Base-by-base conservation (phyloP, 2,329 filamentous ascomycete species). In the Coleophoma eucalyptorum region DNA sequence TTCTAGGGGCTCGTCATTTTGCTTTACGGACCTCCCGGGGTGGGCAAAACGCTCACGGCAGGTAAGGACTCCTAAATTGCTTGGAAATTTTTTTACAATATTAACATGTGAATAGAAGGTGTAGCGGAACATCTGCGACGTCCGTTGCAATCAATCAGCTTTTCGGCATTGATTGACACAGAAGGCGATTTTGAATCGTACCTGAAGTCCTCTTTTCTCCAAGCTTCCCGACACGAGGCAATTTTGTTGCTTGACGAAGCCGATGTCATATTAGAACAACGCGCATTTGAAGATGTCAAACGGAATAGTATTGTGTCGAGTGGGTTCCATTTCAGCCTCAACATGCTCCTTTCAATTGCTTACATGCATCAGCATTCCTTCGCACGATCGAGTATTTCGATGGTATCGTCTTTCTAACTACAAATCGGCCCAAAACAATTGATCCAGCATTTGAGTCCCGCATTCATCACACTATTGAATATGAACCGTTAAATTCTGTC, bases 341-440 rank as follows among this genome's bases (percentile, higher is more conserved):
- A 20, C 12, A 37, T 33, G 21, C 19, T 45, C 31, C 20, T n/a
- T 8, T n/a, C 26, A 33, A 32, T 21, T 10, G 7, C 12, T 32
- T 13, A 26, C 26, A 26, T 7, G 26, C 26, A 5, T 8, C 35
- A 57, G 58, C 62, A 1, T 68, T 69, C 44, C 51, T 68, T 2
- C 55, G 63, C 1, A 58, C 59, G 1, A 55, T 68, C 7, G 66
- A 68, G 38, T 68, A 63, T 48, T 69, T 63, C 43, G 52, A 65
- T 3, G 67, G 65, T 3, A 64, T 69, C 32, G 48, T 69, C 1
- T 68, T 69, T 37, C 55, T 69, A 19, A 69, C 66, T 1, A 64
- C 62, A 4, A 65, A 65, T 38, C 60, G 63, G 8, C 53, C 61
- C 10, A 51, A 51, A 13, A 46, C 50, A 2, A 59, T 66, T 19